Evolutionary conservation across 2,329 filamentous ascomycete genomes (phyloP).

Genomic region (Orbilia blumenaviensis): DNA sequence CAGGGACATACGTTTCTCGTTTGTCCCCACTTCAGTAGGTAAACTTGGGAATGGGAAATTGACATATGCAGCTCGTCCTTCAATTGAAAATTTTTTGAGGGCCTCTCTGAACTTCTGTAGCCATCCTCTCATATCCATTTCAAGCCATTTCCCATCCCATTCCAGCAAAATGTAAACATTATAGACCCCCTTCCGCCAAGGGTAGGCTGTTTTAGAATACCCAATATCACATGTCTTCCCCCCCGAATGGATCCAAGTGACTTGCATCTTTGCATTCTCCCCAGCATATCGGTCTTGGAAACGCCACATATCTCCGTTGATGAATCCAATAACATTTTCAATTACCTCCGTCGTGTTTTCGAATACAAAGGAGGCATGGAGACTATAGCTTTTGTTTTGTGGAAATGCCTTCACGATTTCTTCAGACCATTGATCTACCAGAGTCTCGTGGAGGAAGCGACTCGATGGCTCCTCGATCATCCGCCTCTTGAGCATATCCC

Average conservation of each 20-base stretch:
- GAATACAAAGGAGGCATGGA: conserved; percentile 59
- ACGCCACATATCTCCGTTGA: conserved; percentile 30
- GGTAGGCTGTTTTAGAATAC: conserved; percentile 57
- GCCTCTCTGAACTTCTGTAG: conserved; percentile 56
- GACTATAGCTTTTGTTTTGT: conserved; percentile 53
- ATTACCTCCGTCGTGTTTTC: conserved; percentile 4
- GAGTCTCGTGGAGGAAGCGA: conserved; percentile 59
- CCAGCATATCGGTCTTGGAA: conserved; percentile 55
- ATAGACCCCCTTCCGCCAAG: conserved; percentile 58
- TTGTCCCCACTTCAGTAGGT: no score
- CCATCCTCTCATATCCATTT: conserved; percentile 58
- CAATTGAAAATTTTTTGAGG: conserved; percentile 56
- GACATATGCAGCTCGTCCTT: conserved; percentile 57
- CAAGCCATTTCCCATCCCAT: conserved; percentile 60
- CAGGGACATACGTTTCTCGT: not conserved
- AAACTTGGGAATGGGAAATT: conserved; percentile 59
- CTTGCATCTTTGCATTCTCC: conserved; percentile 53
- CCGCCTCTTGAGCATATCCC: conserved; percentile 56
- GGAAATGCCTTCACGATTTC: conserved; percentile 58
- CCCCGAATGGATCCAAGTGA: conserved; percentile 59
- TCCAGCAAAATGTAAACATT: conserved; percentile 59
- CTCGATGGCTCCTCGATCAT: conserved; percentile 55
- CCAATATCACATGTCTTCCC: conserved; percentile 45
- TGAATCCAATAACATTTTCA: conserved; percentile 32
- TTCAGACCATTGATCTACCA: conserved; percentile 58